Evolutionary conservation across 257 asterid species (phyloP), one percentile per base, ranked within the genome.

Genomic region (Paulownia fortunei): DNA sequence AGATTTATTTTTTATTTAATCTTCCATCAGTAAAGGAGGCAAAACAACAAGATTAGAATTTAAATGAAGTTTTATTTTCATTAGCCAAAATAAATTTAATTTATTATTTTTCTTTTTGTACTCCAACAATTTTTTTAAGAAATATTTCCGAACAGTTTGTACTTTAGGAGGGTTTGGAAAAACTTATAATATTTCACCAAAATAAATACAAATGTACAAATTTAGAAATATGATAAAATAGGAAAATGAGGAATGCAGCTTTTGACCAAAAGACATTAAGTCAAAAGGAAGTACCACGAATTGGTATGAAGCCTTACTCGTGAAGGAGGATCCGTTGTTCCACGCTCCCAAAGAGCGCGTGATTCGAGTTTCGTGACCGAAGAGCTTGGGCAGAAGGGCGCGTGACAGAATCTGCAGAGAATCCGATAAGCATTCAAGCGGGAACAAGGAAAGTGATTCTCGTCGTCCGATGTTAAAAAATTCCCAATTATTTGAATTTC

Each of bases 331-430:
- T 1, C 42, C 15, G 64, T 49, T n/a, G 32, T 3, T 8, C 44
- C 32, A 70, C 81, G 73, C 79, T 26, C 52, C 69, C 1, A 13
- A 1, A 5, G 13, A 5, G 85, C 76, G 85, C 82, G 85, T 81
- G 79, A 8, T 1, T 63, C 30, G 75, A 46, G 58, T 18, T 10
- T 3, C 66, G 76, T 30, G 59, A 37, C n/a, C 2, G 21, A 11
- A 37, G 70, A 15, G 24, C 10, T 42, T 1, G 47, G 24, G 61
- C 62, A 69, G 71, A 21, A 64, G n/a, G n/a, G 89, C 86, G 91
- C 87, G 88, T 80, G 94, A 72, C 32, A 41, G 84, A 86, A 82
- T 82, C 92, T 82, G 87, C 85, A 81, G 88, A 81, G 85, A 73
- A 82, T 71, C 86, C 80, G 74, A 73, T 70, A 69, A 78, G 36